These are phyloP conservation scores for Sanghuangporus weigelae DNA, from an alignment of 1,284 basidiomycete genomes.

Conservation along the genomic window DNA sequence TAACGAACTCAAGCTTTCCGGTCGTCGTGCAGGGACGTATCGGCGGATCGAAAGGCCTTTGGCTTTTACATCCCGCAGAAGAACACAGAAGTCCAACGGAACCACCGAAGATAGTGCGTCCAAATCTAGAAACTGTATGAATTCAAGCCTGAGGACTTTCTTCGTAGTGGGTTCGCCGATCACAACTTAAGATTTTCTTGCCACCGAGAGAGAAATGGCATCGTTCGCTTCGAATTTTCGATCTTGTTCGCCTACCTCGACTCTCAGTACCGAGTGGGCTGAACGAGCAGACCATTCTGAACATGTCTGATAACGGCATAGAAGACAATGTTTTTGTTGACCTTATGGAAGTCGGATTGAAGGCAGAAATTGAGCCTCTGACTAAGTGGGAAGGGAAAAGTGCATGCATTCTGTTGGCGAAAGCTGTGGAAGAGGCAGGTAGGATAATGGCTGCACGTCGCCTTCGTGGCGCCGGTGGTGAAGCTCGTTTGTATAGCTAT, in stretches of 20 bases:
- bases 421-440: constrained; percentile 43
- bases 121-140: too few relatives aligned
- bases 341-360: constrained; percentile 47
- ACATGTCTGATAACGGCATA: constrained; percentile 56
- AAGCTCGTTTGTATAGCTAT: constrained; percentile 49
- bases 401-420: constrained; percentile 45
- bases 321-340: constrained; percentile 35
- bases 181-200: constrained; percentile 60
- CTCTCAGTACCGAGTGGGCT: constrained; percentile 37
- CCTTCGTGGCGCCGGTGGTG: constrained; percentile 39
- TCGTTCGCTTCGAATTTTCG: constrained; percentile 50
- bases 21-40: constrained; percentile 66
- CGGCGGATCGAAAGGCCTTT: constrained; percentile 64
- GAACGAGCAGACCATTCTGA: constrained; percentile 53
- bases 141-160: background rate
- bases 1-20: constrained; percentile 36
- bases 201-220: constrained; percentile 25
- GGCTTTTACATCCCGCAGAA: constrained; percentile 50
- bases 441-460: constrained; percentile 39
- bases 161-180: constrained; percentile 54
- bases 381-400: constrained; percentile 44
- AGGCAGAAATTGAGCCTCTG: constrained; percentile 43
- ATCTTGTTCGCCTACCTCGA: constrained; percentile 40
- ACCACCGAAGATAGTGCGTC: constrained; percentile 38
- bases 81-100: constrained; percentile 31